Evolutionary conservation across 2,329 filamentous ascomycete species (phyloP), one percentile per base, ranked within the genome.

Genomic region (Claviceps fusiformis): DNA sequence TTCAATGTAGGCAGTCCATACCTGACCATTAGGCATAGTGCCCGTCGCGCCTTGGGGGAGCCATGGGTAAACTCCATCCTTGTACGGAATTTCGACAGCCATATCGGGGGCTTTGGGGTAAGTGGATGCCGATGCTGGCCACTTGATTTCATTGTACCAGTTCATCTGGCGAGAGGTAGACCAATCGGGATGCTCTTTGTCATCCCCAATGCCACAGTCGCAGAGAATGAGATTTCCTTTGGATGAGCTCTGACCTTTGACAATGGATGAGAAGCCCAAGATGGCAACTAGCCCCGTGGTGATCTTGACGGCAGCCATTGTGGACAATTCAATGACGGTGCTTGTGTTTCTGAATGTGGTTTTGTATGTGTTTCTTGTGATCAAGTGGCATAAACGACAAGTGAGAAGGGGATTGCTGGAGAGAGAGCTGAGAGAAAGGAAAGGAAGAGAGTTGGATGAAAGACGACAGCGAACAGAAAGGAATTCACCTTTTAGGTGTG

Each of bases 101-200:
- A 71, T 65, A 39, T 72, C 65, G 11, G 71, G 69, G 31, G 67
- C 64, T 15, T 64, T 62, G 11, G 70, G 70, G 43, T 70, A 70
- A 13, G 63, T 60, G 35, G 66, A 66, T 43, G 63, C 66, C 35
- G 64, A 64, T 4, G 62, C 60, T 15, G 70, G 66, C 71, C 71
- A 73, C 39, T 62, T 55, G 47, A 72, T 65, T 10, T 71, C 65
- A 49, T 68, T 54, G 54, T 73, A 73, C 71, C 71, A 73, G 58
- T 73, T 73, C 61, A 73, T 69, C 59, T 73, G 71, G 45, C 71
- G 71, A 48, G 71, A 73, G 5, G 71, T 73, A 7, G 71, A 73
- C 71, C 71, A 73, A 39, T 62, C 64, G 10, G 65, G 61, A 45
- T 73, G 68, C 7, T 65, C 63, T n/a, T 65, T 62, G 60, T 73